phyloP scores from a whole-genome alignment of 345 rosid genomes.

The Syzygium oleosum region DNA sequence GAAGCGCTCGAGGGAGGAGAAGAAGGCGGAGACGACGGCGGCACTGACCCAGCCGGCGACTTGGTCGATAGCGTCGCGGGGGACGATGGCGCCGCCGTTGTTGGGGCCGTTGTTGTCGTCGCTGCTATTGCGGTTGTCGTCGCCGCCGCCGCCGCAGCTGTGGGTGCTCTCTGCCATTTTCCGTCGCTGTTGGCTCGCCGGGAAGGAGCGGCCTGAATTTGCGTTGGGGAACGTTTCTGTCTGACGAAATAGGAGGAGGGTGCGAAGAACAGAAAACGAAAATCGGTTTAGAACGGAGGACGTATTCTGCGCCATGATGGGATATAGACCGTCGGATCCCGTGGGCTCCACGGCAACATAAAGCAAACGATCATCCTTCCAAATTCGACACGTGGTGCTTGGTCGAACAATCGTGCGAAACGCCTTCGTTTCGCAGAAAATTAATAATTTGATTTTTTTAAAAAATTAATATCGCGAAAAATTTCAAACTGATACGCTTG shows the following conservation, averaged over 20 bases:
- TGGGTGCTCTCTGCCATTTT: not conserved
- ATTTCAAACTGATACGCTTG: no score
- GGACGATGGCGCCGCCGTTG: constrained; percentile 12
- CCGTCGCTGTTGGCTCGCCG: not conserved
- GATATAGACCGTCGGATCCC: not conserved
- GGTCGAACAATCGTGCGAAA: not conserved
- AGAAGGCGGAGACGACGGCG: constrained; percentile 73
- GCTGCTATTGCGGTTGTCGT: not conserved
- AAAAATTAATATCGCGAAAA: no score
- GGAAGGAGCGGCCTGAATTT: not conserved
- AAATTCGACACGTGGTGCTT: not conserved
- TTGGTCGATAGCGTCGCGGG: constrained; percentile 19
- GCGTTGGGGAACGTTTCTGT: not conserved
- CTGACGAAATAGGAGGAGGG: not conserved
- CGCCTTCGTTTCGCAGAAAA: no score
- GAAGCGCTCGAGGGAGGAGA: constrained; percentile 83
- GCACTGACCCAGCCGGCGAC: constrained; percentile 69
- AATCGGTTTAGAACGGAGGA: not conserved
- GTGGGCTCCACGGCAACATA: not conserved
- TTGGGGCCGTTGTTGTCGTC: not conserved
- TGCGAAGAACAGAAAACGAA: not conserved
- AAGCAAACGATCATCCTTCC: not conserved
- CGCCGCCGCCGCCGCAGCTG: not conserved
- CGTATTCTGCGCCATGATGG: not conserved
- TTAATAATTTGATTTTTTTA: no score